Base-by-base conservation (phyloP, 2,329 filamentous ascomycete genomes). In the Ascochyta pisi region DNA sequence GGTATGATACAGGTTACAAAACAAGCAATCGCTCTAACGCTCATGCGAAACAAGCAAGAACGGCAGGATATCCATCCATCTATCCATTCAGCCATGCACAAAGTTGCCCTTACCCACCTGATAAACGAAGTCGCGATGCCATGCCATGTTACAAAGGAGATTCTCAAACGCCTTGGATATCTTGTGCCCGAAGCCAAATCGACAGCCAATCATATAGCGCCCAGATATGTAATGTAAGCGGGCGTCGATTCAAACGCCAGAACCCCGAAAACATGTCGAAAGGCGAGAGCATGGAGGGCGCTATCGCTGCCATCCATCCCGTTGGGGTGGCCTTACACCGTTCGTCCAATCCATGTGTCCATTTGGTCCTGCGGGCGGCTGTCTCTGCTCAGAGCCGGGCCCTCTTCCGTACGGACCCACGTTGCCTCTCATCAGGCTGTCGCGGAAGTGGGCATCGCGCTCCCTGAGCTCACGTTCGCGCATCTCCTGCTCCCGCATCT, bases 301-400 rank as follows among this genome's bases (percentile, higher is more conserved):
- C 22, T 45, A 60, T 35, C 64, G 50, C 45, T 61, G 55, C 66
- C 64, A 66, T 6, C 63, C 56, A 40, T 68, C 60, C 6, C 60
- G 60, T 24, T 50, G 53, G 5, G 57, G 59, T 41, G 61, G 65
- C 37, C 66, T 50, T 10, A 61, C 60, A n/a, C 60, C 60, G 40
- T 33, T 65, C 10, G 58, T 40, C 66, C 66, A 69, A 39, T 69
- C 66, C 54, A 63, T 64, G 1, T 63, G 58, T 22, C 61, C 62
- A 9, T 50, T 27, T n/a, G 51, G 45, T 9, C 50, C 50, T 10
- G 47, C 34, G 15, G 56, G 46, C 29, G 53, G 55, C 7, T 58
- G 62, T 6, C 60, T 60, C n/a, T 62, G 61, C 16, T 55, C 56
- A 6, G 61, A 55, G 8, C 50, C 55, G 8, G 60, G 61, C 4